These are phyloP conservation scores for Malus asiatica DNA, from an alignment of 306 rosid species.

Conservation along the genomic window DNA sequence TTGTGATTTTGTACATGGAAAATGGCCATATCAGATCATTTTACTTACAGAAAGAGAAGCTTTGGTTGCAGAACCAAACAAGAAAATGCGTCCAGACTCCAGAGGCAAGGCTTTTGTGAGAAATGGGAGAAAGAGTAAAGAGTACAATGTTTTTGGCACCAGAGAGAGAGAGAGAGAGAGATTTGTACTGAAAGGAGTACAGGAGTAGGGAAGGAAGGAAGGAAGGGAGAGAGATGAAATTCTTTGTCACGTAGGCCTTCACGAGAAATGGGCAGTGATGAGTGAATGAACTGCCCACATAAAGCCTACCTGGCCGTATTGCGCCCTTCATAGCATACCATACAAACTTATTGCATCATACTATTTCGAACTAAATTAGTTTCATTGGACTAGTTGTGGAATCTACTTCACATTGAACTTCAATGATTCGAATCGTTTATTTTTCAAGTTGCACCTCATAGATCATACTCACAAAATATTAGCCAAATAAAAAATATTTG, in stretches of 20 bases:
- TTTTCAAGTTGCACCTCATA: too few relatives aligned
- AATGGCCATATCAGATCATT: slow-evolving; percentile 21
- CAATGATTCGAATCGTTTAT: too few relatives aligned
- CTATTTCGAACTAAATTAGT: fast-evolving
- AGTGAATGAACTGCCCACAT: slow-evolving; percentile 33
- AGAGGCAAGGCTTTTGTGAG: slow-evolving; percentile 17
- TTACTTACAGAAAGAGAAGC: slow-evolving; percentile 1
- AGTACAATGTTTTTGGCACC: slow-evolving; percentile 29
- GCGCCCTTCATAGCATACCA: not conserved
- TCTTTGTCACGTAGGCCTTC: slow-evolving; percentile 35
- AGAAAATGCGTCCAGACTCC: slow-evolving; percentile 25
- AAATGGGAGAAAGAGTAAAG: slow-evolving; percentile 6
- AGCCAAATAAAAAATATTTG: too few relatives aligned
- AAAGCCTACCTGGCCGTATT: not conserved
- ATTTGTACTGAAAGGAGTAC: slow-evolving; percentile 5
- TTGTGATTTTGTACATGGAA: slow-evolving; percentile 8
- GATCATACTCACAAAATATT: too few relatives aligned
- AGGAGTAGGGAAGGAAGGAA: not conserved
- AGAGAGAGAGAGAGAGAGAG: slow-evolving; percentile 13
- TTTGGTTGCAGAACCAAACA: slow-evolving; percentile 16
- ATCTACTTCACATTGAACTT: too few relatives aligned
- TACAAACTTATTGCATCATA: too few relatives aligned
- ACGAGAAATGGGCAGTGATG: slow-evolving; percentile 60
- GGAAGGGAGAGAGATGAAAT: slow-evolving; percentile 15
- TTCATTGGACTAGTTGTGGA: fast-evolving